Evolutionary conservation across 192 early-diverging fungal genomes (phyloP).

Genomic region (Kickxella alabastrina): DNA sequence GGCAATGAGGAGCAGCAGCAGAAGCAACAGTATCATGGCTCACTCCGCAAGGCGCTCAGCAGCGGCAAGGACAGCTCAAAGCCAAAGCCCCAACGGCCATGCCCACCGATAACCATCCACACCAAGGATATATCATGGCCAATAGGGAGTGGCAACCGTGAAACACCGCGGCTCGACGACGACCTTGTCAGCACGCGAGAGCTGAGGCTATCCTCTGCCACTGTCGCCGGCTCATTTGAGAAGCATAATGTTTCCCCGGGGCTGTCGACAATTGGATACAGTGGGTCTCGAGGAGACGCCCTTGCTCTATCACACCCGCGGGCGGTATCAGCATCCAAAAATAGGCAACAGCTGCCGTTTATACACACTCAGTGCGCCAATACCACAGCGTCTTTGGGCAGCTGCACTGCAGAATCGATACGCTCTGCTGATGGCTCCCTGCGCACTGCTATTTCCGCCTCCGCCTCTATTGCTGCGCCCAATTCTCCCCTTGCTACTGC

Average conservation of each 20-base stretch:
- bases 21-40: neutral
- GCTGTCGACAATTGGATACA: neutral
- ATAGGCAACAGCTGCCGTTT: conserved; percentile 4
- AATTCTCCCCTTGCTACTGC: neutral
- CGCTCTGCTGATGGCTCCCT: conserved; percentile 7
- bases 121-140: conserved; percentile 48
- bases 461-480: conserved; percentile 4
- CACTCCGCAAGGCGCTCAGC: neutral
- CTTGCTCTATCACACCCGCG: conserved; percentile 24
- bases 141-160: conserved; percentile 33
- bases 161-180: conserved; percentile 23
- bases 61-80: neutral
- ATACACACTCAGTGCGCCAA: conserved; percentile 8
- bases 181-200: conserved; percentile 30
- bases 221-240: conserved; percentile 1
- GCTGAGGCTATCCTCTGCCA: conserved; percentile 6
- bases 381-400: conserved; percentile 18
- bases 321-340: conserved; percentile 17
- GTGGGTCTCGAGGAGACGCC: conserved; percentile 2
- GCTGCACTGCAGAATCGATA: conserved; percentile 2
- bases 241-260: neutral
- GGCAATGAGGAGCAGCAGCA: neutral
- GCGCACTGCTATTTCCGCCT: conserved; percentile 11
- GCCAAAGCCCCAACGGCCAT: conserved; percentile 24
- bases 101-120: conserved; percentile 36